Percentiles rank a stretch among this genome's conserved stretches.
Evolutionary conservation across 805 yeast species (phyloP).

Genomic region (Metschnikowia kunwiensis): DNA sequence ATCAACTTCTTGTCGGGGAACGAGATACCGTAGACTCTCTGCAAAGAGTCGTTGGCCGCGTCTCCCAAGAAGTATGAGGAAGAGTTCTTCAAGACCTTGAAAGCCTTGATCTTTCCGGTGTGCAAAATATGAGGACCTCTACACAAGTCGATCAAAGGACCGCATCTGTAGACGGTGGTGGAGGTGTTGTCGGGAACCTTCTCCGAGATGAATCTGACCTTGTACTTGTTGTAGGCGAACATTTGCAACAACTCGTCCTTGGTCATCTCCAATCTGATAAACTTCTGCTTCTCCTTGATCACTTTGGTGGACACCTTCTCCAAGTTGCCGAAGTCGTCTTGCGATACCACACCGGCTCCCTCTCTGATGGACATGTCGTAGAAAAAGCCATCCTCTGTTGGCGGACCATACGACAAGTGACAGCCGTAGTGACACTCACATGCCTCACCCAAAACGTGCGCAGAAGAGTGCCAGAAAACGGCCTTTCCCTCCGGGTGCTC

Average conservation of each 20-base stretch:
- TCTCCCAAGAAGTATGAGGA: constrained; percentile 96
- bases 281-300: constrained; percentile 91
- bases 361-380: constrained; percentile 88
- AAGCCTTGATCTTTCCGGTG: constrained; percentile 93
- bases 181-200: constrained; percentile 96
- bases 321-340: constrained; percentile 76
- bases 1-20: constrained; percentile 97
- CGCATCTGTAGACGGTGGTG: constrained; percentile 96
- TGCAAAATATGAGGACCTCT: constrained; percentile 97
- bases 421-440: constrained; percentile 96
- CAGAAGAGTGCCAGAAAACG: constrained; percentile 98
- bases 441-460: constrained; percentile 97
- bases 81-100: constrained; percentile 92
- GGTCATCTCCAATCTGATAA: constrained; percentile 87
- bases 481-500: constrained; percentile 91
- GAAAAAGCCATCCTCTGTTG: constrained; percentile 96
- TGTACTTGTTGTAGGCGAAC: constrained; percentile 95
- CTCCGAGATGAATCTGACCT: constrained; percentile 77
- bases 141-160: constrained; percentile 94
- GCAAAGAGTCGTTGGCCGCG: constrained; percentile 86
- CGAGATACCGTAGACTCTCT: constrained; percentile 95
- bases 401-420: constrained; percentile 86
- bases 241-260: constrained; percentile 88
- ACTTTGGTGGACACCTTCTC: constrained; percentile 87
- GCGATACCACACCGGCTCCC: constrained; percentile 68